Percentiles rank a stretch among this genome's conserved stretches.
Evolutionary conservation across 75 land plant genomes (phyloP).

Genomic region (Larix kaempferi): DNA sequence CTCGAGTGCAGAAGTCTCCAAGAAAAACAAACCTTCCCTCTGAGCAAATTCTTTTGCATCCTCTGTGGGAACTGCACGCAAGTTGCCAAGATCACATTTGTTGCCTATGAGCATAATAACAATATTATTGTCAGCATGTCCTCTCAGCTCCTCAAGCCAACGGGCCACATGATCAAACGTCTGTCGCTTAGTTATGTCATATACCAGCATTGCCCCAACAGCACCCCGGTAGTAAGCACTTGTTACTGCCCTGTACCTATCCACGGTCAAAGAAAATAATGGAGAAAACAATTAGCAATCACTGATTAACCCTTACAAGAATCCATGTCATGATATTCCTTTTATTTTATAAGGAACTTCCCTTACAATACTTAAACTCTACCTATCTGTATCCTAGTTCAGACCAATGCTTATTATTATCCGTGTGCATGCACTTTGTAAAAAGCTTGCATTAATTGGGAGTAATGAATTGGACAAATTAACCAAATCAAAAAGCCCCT

Average conservation of each 20-base stretch:
- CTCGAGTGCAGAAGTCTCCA: conserved; percentile 85
- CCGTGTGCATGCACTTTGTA: too few species aligned
- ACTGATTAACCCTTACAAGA: too few species aligned
- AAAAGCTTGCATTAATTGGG: too few species aligned
- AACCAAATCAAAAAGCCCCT: too few species aligned
- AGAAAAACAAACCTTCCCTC: conserved; percentile 71
- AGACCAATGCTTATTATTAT: too few species aligned
- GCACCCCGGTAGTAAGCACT: conserved; percentile 81
- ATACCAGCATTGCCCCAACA: conserved; percentile 72
- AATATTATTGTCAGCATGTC: conserved; percentile 71
- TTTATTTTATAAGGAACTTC: too few species aligned
- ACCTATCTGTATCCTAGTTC: too few species aligned
- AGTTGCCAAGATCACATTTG: conserved; percentile 70
- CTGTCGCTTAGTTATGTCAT: conserved; percentile 68
- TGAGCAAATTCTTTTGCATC: conserved; percentile 85
- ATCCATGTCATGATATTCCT: too few species aligned
- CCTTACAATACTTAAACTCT: too few species aligned
- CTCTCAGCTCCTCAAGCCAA: conserved; percentile 69
- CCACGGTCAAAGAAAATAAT: too few species aligned
- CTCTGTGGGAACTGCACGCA: conserved; percentile 71
- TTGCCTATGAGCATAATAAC: conserved; percentile 79
- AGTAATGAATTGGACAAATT: too few species aligned
- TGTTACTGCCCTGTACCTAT: conserved; percentile 73
- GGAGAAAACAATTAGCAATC: too few species aligned
- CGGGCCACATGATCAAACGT: conserved; percentile 74